Evolutionary conservation across 1,284 basidiomycete genomes (phyloP), one percentile per base, ranked within the genome.

Genomic region (Vanrija sp.): DNA sequence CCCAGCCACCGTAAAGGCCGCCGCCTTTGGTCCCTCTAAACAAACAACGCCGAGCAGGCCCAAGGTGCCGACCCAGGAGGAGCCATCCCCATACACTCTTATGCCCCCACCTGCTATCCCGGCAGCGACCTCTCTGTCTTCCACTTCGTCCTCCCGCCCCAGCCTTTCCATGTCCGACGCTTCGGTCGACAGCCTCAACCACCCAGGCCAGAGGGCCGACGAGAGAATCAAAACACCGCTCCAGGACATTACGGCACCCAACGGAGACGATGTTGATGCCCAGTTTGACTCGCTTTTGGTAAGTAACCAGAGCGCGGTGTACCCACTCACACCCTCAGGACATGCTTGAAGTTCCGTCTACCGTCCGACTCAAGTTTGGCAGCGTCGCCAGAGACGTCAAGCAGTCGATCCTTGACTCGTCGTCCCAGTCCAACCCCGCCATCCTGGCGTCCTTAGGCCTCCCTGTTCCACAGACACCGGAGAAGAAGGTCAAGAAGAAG

Each of bases 271-370:
- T 9, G 58, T 74, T 1, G 73, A 74, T 19, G 44, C 56, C 18
- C 69, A 71, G 46, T 74, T 74, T 54, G 65, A 69, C 15, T 57
- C 62, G 39, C 58, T 74, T 14, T 52, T 74, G n/a, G 72, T 71
- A 46, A 55, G 71, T 63, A 8, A 2, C 12, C 34, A 12, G 2
- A 14, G 9, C 34, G 12, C 34, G 34, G 9, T 1, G 2, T 34
- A 12, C 28, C 28, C 34, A 34, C 34, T 12, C 3, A 23, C 5
- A 1, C 18, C 16, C 25, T 6, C 58, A 74, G 73, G 69, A 75
- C 26, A 64, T 65, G 7, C 64, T 75, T 19, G 69, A 75, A 55
- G 68, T 75, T 7, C 66, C 73, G 5, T 59, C 60, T 2, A 66
- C 64, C 4, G 73, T 75, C 10, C 66, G 73, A 47, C 57, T 66